Percentiles rank a stretch among this genome's conserved stretches.
These are phyloP conservation scores for Neopestalotiopsis sp. DNA, from an alignment of 2,329 filamentous ascomycete genomes.

Conservation along the genomic window DNA sequence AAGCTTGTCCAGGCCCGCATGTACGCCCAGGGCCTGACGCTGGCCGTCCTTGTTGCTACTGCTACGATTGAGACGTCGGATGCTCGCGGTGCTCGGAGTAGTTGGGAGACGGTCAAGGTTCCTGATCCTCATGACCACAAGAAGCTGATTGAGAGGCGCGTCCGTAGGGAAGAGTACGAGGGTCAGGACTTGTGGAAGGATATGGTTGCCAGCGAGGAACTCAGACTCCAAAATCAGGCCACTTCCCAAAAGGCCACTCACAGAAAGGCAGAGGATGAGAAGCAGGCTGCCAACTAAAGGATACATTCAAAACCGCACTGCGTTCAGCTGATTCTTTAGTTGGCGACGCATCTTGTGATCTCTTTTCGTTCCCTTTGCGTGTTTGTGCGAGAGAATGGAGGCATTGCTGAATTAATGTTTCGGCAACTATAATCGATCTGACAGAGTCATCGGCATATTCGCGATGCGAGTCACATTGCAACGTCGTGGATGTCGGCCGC, in stretches of 20 bases:
- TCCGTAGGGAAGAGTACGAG: constrained; percentile 85
- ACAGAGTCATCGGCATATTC: no score
- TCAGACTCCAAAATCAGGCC: constrained; percentile 51
- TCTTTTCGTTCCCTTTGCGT: no score
- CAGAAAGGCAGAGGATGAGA: not conserved
- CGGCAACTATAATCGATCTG: no score
- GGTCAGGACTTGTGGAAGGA: constrained; percentile 95
- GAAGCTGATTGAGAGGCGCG: constrained; percentile 82
- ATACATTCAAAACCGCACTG: no score
- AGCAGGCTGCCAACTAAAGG: not conserved
- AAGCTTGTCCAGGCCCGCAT: constrained; percentile 95
- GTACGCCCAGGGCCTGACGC: constrained; percentile 87
- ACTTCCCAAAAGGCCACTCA: not conserved
- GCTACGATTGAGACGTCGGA: constrained; percentile 84
- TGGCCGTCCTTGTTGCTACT: constrained; percentile 81
- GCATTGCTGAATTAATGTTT: no score
- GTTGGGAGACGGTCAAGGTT: constrained; percentile 85
- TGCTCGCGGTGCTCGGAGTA: constrained; percentile 73
- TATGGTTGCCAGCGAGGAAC: constrained; percentile 83
- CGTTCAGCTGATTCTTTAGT: no score
- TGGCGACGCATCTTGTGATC: no score
- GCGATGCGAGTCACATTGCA: no score
- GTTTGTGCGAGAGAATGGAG: no score
- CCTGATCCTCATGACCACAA: constrained; percentile 83
- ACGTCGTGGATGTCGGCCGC: no score